Conservation (phyloP, 2,329 filamentous ascomycete species). For the Coniochaeta sp. region DNA sequence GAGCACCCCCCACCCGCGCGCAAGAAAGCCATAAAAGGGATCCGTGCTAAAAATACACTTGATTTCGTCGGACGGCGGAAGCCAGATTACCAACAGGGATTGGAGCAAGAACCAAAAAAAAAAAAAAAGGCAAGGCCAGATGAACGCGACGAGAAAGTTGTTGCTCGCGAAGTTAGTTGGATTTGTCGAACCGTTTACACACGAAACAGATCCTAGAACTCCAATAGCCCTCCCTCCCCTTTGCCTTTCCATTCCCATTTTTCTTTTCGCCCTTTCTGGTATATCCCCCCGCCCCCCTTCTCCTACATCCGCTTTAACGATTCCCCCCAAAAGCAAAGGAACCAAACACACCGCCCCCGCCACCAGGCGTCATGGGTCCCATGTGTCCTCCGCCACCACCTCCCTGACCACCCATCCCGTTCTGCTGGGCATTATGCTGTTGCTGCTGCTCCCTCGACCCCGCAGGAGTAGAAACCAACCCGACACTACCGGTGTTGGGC, state of each 20-base stretch:
- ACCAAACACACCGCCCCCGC: slow-evolving; percentile 67
- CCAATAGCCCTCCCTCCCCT: background rate
- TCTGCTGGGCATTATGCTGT: slow-evolving; percentile 39
- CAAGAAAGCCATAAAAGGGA: background rate
- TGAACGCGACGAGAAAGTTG: no score
- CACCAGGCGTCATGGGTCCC: slow-evolving; percentile 72
- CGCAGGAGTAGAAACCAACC: slow-evolving; percentile 45
- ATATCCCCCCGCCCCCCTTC: background rate
- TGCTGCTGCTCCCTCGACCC: slow-evolving; percentile 32
- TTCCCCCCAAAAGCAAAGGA: slow-evolving; percentile 50
- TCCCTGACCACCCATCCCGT: slow-evolving; percentile 35
- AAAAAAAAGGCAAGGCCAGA: background rate
- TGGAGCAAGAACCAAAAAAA: background rate
- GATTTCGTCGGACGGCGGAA: background rate
- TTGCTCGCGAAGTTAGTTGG: background rate
- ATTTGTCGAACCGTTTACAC: background rate
- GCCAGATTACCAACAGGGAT: background rate
- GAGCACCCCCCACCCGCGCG: background rate
- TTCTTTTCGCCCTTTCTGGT: background rate
- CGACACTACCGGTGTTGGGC: slow-evolving; percentile 54
- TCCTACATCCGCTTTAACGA: background rate
- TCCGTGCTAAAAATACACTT: background rate
- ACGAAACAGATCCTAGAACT: background rate
- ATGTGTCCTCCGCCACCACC: slow-evolving; percentile 24
- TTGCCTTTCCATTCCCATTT: background rate